These are phyloP conservation scores for Mycena vitilis DNA, from an alignment of 768 basidiomycete genomes.

Conservation along the genomic window DNA sequence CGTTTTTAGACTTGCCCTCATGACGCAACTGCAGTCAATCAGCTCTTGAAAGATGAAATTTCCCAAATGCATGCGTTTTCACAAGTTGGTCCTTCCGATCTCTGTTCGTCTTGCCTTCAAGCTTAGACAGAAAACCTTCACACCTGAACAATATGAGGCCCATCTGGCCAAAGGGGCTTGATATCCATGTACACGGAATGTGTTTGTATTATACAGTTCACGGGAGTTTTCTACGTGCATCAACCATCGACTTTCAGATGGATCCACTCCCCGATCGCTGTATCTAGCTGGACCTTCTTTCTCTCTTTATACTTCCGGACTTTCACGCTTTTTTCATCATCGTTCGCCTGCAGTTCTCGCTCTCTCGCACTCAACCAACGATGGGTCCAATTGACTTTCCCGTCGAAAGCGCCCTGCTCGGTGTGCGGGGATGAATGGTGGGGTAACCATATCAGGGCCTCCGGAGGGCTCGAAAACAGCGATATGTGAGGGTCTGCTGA, in stretches of 20 bases:
- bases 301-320: no score
- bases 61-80: constrained; percentile 90
- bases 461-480: not conserved
- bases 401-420: no score
- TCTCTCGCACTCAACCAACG: no score
- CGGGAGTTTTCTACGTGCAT: not conserved
- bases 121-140: constrained; percentile 72
- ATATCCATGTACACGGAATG: not conserved
- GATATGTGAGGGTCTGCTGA: not conserved
- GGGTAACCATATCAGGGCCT: not conserved
- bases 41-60: constrained; percentile 78
- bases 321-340: no score
- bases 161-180: constrained; percentile 50
- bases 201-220: not conserved
- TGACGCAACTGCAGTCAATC: constrained; percentile 68
- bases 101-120: constrained; percentile 1
- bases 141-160: constrained; percentile 73
- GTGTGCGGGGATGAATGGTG: not conserved
- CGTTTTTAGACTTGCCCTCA: not conserved
- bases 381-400: no score
- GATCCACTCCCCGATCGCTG: no score
- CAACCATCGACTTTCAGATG: no score
- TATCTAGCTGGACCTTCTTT: no score
- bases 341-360: no score
- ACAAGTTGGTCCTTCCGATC: constrained; percentile 62